Conservation (phyloP, 2,329 filamentous ascomycete species). For the Paecilomyces sp. region DNA sequence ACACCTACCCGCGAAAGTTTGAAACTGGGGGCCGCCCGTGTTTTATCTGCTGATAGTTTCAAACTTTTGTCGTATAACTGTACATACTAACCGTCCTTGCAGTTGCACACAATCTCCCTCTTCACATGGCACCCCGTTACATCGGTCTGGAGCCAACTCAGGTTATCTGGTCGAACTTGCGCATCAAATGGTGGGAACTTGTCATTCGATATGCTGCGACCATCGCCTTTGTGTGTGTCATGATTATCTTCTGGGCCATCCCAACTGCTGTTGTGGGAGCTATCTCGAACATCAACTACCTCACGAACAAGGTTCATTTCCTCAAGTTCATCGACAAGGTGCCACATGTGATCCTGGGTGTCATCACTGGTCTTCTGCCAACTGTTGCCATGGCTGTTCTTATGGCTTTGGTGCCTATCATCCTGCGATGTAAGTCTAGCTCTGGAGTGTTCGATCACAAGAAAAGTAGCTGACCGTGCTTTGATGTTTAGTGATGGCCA, state of each 20-base stretch:
- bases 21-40: no score
- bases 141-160: conserved; percentile 74
- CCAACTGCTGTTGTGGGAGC: conserved; percentile 72
- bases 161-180: conserved; percentile 80
- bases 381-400: conserved; percentile 70
- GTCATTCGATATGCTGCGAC: conserved; percentile 65
- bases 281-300: conserved; percentile 73
- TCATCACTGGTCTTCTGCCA: conserved; percentile 79
- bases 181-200: conserved; percentile 79
- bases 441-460: background rate
- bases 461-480: conserved; percentile 1
- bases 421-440: conserved; percentile 61
- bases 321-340: conserved; percentile 67
- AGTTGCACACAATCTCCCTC: conserved; percentile 75
- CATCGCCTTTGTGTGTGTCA: conserved; percentile 62
- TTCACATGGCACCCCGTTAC: conserved; percentile 80
- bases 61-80: no score
- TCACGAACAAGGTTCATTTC: conserved; percentile 59
- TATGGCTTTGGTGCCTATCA: conserved; percentile 76
- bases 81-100: background rate
- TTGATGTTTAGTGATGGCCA: conserved; percentile 58
- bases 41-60: no score
- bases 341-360: conserved; percentile 65
- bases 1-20: no score
- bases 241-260: conserved; percentile 83